Base-by-base conservation (phyloP, 2,329 filamentous ascomycete genomes). In the Chrysosporium queenslandicum region DNA sequence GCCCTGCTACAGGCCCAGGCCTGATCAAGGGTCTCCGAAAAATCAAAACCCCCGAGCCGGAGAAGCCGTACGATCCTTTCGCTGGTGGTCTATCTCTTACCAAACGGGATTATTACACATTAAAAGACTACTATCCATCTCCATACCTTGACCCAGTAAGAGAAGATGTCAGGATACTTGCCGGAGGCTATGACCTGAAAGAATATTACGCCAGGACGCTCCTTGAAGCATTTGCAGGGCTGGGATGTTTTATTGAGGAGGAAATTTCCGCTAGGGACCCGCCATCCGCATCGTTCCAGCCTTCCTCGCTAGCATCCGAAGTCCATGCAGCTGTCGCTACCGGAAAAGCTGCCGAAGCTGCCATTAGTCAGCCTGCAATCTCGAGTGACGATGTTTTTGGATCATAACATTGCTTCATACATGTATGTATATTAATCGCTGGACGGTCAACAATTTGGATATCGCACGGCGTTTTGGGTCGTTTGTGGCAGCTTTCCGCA, bases 21-120 rank as follows among this genome's bases (percentile, higher is more conserved):
- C 64, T 83, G 2, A 90, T 96, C 68, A 85, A 87, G 59, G 91
- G 91, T 1, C 77, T 96, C 53, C 88, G 86, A 68, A 83, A 75
- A 54, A 74, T 75, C 48, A 73, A 77, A 53, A 75, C 76, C 2
- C 77, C 79, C 1, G 78, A 79, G 32, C 79, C 79, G 4, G 82
- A 88, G 61, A 82, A 82, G 53, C 83, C 87, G 0, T 96, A 94
- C 70, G 89, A 96, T 71, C 86, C 91, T 0, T 95, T 92, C 64
- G 88, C 82, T 36, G 92, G 88, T 0, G 71, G 90, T 56, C 56
- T 64, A 6, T 62, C 66, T 11, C 71, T 78, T 43, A 78, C 90
- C 48, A 75, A 75, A 21, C 80, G 81, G 20, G 76, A 84, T 59
- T 84, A 90, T 60, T 91, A 87, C 63, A 73, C 77, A 8, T 63